Evolutionary conservation across 1,139 yeast species (phyloP), one percentile per base, ranked within the genome.

Genomic region (Arxiozyma heterogenica): DNA sequence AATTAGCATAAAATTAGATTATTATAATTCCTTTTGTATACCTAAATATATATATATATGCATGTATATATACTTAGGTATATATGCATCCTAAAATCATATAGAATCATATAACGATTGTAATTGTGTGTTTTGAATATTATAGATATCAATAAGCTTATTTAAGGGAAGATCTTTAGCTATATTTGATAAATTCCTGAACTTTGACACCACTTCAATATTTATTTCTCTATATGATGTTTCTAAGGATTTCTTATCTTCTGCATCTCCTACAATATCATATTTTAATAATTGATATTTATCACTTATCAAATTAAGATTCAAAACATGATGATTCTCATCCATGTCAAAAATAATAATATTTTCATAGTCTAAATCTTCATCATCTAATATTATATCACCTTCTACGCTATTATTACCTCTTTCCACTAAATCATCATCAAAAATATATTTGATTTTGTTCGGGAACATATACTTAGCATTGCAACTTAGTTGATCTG

Each of bases 81-180:
- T 8, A 27, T 27, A 7, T 27, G 8, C 30, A 27, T 27, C 30
- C n/a, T 44, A 50, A 22, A n/a, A 27, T 55, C 47, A 57, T 54
- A 54, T 55, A 52, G 57, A 53, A 42, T 57, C 56, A 34, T 58
- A 59, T 47, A 68, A 62, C 41, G 52, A 56, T 52, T 58, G 59
- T 43, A 75, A 55, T 53, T 74, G 76, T 17, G 64, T 64, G 57
- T 71, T 75, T 49, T 77, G 68, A 47, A 61, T 57, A n/a, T 61
- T 66, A 57, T 74, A 75, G 45, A 75, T 52, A 22, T 61, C 60
- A 17, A 71, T 65, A 41, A 75, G 59, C 45, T 68, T 66, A 30
- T 63, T 58, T 25, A 75, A 53, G 4, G 66, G 61, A 41, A 56
- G 22, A 12, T 62, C 55, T 18, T 55, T 53, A 3, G 55, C 52